Evolutionary conservation across 2,329 filamentous ascomycete genomes (phyloP), one percentile per base, ranked within the genome.

Genomic region (Aspergillus nomiae): DNA sequence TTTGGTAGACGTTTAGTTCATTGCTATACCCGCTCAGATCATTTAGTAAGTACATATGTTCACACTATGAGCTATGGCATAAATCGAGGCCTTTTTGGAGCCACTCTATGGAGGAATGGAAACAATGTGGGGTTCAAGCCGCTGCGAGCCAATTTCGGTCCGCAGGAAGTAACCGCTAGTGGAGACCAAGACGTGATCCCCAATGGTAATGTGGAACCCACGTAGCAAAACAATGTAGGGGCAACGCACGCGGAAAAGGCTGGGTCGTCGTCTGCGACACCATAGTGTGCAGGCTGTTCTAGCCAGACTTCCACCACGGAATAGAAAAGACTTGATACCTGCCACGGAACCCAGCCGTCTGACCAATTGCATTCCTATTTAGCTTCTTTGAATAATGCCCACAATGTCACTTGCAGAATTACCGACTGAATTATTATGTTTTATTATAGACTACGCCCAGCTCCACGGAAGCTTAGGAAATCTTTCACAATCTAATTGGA

Each of bases 251-350:
- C 53, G 12, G 53, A 34, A 56, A 56, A n/a, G 53, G 14, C 53
- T 56, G 53, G 53, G 34, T 36, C 53, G 36, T 41, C 53, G n/a
- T n/a, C n/a, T 56, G 53, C 53, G 53, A 38, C 53, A 56, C 53
- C 53, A 28, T 16, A 56, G 30, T 21, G 53, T 56, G 53, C 53
- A 34, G 53, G 43, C 32, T 26, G 53, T 56, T 28, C 53, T 38
- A 19, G 32, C 30, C 53, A 56, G 14, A 38, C 30, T 56, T 28
- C n/a, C 53, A 38, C 28, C 28, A 32, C 30, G 16, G 53, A 56
- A 56, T 56, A 38, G 21, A 56, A 56, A 34, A 55, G n/a, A 43
- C n/a, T 28, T 9, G 11, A 56, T 56, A 41, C 5, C 32, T 56
- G 53, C 53, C 32, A 16, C 21, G 30, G 28, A 56, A 38, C 11